Evolutionary conservation across 2,329 filamentous ascomycete genomes (phyloP), one percentile per base, ranked within the genome.

Genomic region (Colletotrichum sp.): DNA sequence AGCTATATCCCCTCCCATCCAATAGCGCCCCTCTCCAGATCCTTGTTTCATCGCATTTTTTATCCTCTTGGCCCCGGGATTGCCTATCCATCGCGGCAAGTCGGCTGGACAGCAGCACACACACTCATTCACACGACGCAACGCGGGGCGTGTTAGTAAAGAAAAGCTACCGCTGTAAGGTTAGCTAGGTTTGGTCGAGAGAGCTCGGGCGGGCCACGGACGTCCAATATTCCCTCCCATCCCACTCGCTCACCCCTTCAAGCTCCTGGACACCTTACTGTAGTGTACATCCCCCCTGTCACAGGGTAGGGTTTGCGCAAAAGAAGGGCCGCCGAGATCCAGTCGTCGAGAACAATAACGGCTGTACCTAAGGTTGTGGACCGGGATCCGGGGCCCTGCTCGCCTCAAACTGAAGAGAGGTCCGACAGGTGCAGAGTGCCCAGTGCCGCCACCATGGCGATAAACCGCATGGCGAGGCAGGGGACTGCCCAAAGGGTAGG

Each of bases 31-130:
- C 44, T 72, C 64, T 68, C 27, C 22, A 13, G 28, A 77, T 66
- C 63, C 73, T 63, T 77, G 76, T 77, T 77, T 77, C 76, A 76
- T 77, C 76, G 76, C 76, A 77, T 73, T 70, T 68, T 48, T 61
- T 11, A 48, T 66, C 48, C 27, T 61, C 55, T 60, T 44, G 55
- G 32, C 55, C 25, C 72, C 48, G 25, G 70, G 57, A 59, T 64
- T 64, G 13, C 64, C 74, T 66, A 44, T 61, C 39, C 68, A 75
- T 39, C 72, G 68, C 68, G 68, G 72, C 61, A 66, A 61, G 44
- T 61, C 72, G 61, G 68, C 72, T 67, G 68, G 52, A 28, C 39
- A 52, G 44, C 44, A 52, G 44, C n/a, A 52, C 44, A 52, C 44
- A 22, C 44, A 52, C 44, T 13, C n/a, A 52, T 52, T 25, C 48